phyloP scores from a whole-genome alignment of 257 asterid genomes.

The Mitragyna speciosa region DNA sequence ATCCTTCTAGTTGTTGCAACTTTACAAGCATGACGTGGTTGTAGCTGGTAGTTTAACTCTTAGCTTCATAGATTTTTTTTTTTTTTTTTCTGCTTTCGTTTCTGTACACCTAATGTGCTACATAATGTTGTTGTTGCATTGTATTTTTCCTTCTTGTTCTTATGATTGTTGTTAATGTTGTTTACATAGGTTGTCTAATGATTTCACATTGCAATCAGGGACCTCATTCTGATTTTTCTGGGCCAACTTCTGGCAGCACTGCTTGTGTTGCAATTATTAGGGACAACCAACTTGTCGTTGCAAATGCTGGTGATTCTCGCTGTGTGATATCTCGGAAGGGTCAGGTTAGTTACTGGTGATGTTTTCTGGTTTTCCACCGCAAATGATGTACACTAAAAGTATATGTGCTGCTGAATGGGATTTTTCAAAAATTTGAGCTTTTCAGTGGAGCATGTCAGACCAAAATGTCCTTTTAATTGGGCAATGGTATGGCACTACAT shows the following conservation, averaged over 20 bases:
- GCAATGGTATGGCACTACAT: neutral
- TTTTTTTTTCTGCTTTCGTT: neutral
- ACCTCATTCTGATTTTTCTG: conserved; percentile 92
- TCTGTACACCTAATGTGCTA: neutral
- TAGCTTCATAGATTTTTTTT: neutral
- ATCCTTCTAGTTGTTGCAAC: no score
- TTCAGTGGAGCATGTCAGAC: neutral
- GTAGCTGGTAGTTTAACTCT: no score
- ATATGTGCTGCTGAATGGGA: neutral
- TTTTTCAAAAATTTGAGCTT: neutral
- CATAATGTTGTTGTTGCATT: neutral
- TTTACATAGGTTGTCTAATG: conserved; percentile 8
- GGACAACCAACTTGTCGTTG: conserved; percentile 77
- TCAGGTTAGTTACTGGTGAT: conserved; percentile 47
- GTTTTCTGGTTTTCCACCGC: no score
- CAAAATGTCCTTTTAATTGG: neutral
- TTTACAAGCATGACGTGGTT: no score
- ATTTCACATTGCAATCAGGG: conserved; percentile 50
- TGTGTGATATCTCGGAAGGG: conserved; percentile 97
- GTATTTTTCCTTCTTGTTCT: neutral
- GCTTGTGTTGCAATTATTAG: conserved; percentile 89
- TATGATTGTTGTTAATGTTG: conserved; percentile 4
- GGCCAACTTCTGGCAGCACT: conserved; percentile 95
- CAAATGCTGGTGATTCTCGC: conserved; percentile 99
- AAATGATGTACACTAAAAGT: neutral